These are phyloP conservation scores for Acer saccharum DNA, from an alignment of 345 rosid species.

Conservation along the genomic window DNA sequence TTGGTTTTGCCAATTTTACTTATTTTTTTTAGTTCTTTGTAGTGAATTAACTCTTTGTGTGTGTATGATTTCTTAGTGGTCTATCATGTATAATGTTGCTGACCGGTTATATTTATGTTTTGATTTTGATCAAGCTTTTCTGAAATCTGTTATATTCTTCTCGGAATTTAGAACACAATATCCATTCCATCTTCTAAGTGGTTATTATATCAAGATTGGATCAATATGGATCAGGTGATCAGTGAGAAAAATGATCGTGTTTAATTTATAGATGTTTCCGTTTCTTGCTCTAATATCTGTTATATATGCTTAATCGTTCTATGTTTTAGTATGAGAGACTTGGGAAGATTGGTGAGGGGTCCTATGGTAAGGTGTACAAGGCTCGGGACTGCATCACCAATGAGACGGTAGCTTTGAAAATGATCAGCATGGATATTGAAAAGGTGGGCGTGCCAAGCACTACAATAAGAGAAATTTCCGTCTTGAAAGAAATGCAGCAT, in stretches of 20 bases:
- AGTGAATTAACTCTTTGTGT: too few relatives aligned
- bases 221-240: conserved; percentile 36
- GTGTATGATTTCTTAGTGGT: too few relatives aligned
- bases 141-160: neutral
- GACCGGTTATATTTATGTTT: neutral
- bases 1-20: too few relatives aligned
- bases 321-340: neutral
- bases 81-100: neutral
- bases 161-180: neutral
- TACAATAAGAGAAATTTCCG: neutral
- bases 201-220: neutral
- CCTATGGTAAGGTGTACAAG: conserved; percentile 53
- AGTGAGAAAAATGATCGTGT: neutral
- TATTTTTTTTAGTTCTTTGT: too few relatives aligned
- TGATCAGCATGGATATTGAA: too few relatives aligned
- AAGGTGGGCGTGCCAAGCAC: neutral
- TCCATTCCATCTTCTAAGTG: neutral
- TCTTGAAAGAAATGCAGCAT: neutral
- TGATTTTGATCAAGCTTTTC: neutral
- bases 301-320: neutral
- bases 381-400: neutral
- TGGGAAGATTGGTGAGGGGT: conserved; percentile 52
- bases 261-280: neutral
- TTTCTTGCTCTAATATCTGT: neutral
- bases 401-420: neutral